phyloP scores from a whole-genome alignment of 2,329 filamentous ascomycete genomes.

The Cladosporium velox region DNA sequence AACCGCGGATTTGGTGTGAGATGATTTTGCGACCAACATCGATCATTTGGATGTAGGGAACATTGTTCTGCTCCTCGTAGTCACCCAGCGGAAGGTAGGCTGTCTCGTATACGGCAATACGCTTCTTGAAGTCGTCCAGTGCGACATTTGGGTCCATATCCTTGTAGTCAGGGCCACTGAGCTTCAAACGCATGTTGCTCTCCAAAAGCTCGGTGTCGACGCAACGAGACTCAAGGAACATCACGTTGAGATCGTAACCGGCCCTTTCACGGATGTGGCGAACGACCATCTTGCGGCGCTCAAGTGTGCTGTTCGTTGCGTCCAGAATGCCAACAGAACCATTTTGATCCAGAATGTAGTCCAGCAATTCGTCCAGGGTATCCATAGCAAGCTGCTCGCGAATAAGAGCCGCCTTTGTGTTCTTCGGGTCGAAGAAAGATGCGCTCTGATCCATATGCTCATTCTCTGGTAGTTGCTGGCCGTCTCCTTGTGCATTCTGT shows the following conservation, averaged over 20 bases:
- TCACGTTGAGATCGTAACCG: constrained; percentile 79
- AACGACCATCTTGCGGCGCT: constrained; percentile 73
- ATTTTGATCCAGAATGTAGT: constrained; percentile 79
- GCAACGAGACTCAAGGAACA: constrained; percentile 95
- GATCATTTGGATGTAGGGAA: constrained; percentile 97
- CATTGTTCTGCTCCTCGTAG: constrained; percentile 77
- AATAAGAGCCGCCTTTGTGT: constrained; percentile 76
- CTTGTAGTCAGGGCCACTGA: constrained; percentile 93
- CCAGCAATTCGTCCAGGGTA: constrained; percentile 86
- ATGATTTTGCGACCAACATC: constrained; percentile 95
- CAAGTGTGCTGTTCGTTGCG: constrained; percentile 93
- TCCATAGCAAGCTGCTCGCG: constrained; percentile 91
- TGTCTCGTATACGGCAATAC: constrained; percentile 90
- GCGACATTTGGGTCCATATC: constrained; percentile 87
- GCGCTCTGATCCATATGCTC: constrained; percentile 82
- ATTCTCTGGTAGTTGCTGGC: constrained; percentile 28
- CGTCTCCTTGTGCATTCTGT: constrained; percentile 10
- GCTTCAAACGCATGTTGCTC: constrained; percentile 94
- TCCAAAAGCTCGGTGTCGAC: constrained; percentile 81
- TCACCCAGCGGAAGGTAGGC: constrained; percentile 83
- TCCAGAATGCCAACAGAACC: constrained; percentile 94
- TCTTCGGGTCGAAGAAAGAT: constrained; percentile 89
- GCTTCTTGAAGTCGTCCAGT: constrained; percentile 86
- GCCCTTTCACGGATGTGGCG: constrained; percentile 79
- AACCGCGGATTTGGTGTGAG: constrained; percentile 85